Evolutionary conservation across 75 land plant genomes (phyloP).

Genomic region (Selaginella tamariscina): DNA sequence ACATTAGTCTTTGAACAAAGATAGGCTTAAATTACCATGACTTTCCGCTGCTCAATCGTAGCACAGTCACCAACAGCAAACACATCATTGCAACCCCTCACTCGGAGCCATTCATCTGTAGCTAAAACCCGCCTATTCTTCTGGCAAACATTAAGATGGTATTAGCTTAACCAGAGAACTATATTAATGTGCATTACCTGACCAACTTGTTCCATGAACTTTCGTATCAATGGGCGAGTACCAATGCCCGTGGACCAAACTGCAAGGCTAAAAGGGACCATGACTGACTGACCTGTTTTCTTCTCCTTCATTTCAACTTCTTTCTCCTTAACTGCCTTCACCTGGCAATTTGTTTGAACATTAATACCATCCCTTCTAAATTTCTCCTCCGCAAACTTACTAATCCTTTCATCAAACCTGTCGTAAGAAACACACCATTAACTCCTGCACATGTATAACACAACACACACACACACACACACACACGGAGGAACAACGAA

Average conservation of each 20-base stretch:
- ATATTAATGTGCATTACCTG: not conserved
- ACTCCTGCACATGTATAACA: too few species aligned
- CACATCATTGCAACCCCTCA: constrained; percentile 16
- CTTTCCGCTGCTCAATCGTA: constrained; percentile 21
- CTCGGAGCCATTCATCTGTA: constrained; percentile 26
- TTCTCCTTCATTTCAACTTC: constrained; percentile 18
- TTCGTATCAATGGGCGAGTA: constrained; percentile 15
- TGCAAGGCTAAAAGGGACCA: constrained; percentile 18
- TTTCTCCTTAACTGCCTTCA: constrained; percentile 19
- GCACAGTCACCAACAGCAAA: constrained; percentile 26
- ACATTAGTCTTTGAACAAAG: not conserved
- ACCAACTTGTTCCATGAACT: constrained; percentile 20
- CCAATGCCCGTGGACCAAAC: constrained; percentile 28
- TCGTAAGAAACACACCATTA: not conserved
- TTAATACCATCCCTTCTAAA: constrained; percentile 19
- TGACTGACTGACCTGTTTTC: constrained; percentile 1
- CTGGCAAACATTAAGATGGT: not conserved
- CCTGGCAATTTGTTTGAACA: constrained; percentile 16
- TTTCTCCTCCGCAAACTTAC: constrained; percentile 22
- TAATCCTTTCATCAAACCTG: constrained; percentile 24
- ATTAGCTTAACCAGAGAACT: not conserved
- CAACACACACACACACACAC: too few species aligned
- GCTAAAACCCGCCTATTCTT: constrained; percentile 21
- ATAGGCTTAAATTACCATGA: constrained; percentile 9
- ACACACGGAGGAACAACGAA: not conserved